Conservation (phyloP, 139 green algal genomes). For the Tetradesmus obliquus region DNA sequence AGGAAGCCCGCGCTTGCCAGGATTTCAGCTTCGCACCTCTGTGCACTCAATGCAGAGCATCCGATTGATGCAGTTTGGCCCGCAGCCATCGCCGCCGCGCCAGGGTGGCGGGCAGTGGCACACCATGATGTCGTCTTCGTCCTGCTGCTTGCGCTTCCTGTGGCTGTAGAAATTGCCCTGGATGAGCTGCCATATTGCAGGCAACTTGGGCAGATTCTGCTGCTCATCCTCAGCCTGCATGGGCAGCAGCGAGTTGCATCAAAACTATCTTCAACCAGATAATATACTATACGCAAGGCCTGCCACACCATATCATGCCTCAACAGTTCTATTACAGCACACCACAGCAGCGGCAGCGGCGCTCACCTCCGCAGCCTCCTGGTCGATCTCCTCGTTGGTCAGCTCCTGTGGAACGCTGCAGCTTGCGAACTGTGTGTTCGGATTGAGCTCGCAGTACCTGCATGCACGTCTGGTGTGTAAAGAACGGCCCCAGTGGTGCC, state of each 20-base stretch:
- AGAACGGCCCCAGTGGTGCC: background rate
- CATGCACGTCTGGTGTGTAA: conserved; percentile 15
- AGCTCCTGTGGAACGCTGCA: conserved; percentile 89
- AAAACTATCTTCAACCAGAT: no score
- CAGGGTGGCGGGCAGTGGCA: conserved; percentile 87
- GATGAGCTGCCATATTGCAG: conserved; percentile 88
- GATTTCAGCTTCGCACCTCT: conserved; percentile 15
- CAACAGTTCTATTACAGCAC: background rate
- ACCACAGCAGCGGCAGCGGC: background rate
- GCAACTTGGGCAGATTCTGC: conserved; percentile 55
- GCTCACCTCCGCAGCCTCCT: conserved; percentile 24
- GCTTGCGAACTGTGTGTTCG: conserved; percentile 70
- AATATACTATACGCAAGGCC: no score
- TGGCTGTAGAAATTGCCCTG: conserved; percentile 86
- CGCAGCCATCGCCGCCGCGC: conserved; percentile 80
- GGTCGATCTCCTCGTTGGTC: conserved; percentile 88
- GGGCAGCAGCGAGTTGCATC: background rate
- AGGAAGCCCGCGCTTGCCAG: background rate
- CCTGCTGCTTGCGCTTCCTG: conserved; percentile 76
- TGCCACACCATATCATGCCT: background rate
- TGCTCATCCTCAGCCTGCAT: conserved; percentile 48
- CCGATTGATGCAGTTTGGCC: conserved; percentile 94
- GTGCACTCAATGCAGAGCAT: conserved; percentile 95
- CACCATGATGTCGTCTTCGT: conserved; percentile 97
- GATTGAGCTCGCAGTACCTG: conserved; percentile 89